phyloP scores from a whole-genome alignment of 192 early-diverging fungal genomes.

The Coemansia sp. region DNA sequence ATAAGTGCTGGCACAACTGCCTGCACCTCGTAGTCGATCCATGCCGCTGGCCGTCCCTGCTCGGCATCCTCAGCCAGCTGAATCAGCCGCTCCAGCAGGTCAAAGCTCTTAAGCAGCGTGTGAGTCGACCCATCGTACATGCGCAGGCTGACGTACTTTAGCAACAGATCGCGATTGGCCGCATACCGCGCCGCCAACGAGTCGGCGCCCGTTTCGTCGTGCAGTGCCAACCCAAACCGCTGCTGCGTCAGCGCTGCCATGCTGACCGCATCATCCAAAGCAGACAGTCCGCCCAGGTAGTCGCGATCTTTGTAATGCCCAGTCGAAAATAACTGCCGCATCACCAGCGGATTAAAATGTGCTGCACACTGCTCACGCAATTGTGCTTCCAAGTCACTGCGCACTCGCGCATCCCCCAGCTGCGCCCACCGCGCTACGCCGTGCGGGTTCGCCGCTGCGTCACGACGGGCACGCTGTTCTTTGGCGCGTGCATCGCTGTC shows the following conservation, averaged over 20 bases:
- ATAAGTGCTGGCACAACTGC: conserved; percentile 69
- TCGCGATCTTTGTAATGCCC: conserved; percentile 90
- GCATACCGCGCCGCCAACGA: conserved; percentile 65
- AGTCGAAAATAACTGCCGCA: conserved; percentile 66
- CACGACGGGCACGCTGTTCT: conserved; percentile 66
- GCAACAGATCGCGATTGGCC: conserved; percentile 73
- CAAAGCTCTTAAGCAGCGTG: conserved; percentile 81
- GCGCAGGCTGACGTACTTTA: conserved; percentile 85
- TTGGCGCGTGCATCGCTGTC: conserved; percentile 67
- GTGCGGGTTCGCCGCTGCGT: conserved; percentile 69
- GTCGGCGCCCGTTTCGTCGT: conserved; percentile 37
- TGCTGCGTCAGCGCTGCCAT: conserved; percentile 42
- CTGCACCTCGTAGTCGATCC: conserved; percentile 80
- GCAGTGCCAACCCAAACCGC: conserved; percentile 36
- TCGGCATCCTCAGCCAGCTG: conserved; percentile 63
- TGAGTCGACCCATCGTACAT: conserved; percentile 92
- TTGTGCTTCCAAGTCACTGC: conserved; percentile 40
- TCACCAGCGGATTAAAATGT: conserved; percentile 62
- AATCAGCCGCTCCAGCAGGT: conserved; percentile 75
- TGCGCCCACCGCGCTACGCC: conserved; percentile 57
- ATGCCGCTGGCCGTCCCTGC: conserved; percentile 10
- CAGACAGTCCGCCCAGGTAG: conserved; percentile 62
- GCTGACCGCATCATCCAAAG: conserved; percentile 67
- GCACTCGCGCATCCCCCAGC: conserved; percentile 36
- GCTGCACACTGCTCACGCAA: conserved; percentile 63